phyloP scores from a whole-genome alignment of 352 stramenopile species.

The Globisporangium okanoganense region DNA sequence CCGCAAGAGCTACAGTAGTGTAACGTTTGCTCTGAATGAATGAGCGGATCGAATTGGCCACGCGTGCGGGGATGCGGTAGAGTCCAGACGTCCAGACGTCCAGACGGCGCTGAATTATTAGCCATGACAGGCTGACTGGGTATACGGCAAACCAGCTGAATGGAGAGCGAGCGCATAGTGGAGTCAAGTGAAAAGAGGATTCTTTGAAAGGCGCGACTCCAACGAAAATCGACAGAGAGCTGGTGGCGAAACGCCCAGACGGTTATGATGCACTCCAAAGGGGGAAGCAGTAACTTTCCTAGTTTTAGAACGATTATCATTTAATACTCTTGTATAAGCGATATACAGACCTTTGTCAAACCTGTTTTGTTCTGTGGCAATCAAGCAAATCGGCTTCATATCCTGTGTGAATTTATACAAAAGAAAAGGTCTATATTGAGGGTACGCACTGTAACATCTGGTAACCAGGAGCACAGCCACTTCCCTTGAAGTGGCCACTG shows the following conservation, averaged over 20 bases:
- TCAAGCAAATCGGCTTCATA: too few relatives aligned
- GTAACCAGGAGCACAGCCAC: not conserved
- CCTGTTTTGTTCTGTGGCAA: too few relatives aligned
- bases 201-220: not conserved
- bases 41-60: not conserved
- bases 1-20: not conserved
- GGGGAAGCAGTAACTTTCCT: not conserved
- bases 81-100: not conserved
- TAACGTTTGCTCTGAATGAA: not conserved
- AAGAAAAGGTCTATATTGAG: not conserved
- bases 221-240: conserved; percentile 3
- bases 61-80: not conserved
- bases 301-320: not conserved
- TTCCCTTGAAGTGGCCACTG: conserved; percentile 5
- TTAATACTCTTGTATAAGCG: not conserved
- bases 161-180: not conserved
- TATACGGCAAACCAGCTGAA: not conserved
- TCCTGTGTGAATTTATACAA: too few relatives aligned
- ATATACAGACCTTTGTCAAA: too few relatives aligned
- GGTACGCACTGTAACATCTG: not conserved
- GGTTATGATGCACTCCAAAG: not conserved
- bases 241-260: conserved; percentile 4
- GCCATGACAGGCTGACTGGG: not conserved
- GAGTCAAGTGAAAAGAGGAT: not conserved
- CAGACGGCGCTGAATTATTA: not conserved